Evolutionary conservation across 1,284 basidiomycete genomes (phyloP).

Genomic region (Takashimella tepidaria): DNA sequence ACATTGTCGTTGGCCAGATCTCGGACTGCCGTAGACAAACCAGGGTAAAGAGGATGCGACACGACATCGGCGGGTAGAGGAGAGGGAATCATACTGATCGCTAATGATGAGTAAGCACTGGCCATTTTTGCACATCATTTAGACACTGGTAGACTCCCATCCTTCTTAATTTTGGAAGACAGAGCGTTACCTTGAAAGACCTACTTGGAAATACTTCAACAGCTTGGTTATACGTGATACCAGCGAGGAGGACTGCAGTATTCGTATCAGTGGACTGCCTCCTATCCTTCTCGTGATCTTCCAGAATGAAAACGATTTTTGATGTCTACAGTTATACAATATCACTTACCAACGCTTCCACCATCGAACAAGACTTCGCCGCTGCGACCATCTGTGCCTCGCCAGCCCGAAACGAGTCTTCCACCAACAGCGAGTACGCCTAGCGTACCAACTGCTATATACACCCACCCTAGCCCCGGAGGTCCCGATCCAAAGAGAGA

Average conservation of each 20-base stretch:
- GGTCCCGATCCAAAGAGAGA: constrained; percentile 30
- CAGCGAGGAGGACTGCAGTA: constrained; percentile 33
- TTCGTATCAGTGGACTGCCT: constrained; percentile 3
- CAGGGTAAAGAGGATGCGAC: constrained; percentile 32
- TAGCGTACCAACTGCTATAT: constrained; percentile 31
- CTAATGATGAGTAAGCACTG: constrained; percentile 17
- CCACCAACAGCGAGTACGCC: constrained; percentile 22
- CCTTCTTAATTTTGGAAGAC: no score
- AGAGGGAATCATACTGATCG: constrained; percentile 30
- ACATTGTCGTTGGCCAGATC: constrained; percentile 45
- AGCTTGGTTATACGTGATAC: constrained; percentile 40
- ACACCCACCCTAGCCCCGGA: constrained; percentile 33
- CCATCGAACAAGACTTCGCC: constrained; percentile 46
- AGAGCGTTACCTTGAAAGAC: constrained; percentile 8
- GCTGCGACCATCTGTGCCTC: constrained; percentile 14
- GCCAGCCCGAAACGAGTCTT: constrained; percentile 29
- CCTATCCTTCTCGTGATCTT: not conserved
- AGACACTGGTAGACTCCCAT: no score
- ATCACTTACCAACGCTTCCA: constrained; percentile 34
- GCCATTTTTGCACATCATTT: not conserved
- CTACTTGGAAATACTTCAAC: constrained; percentile 38
- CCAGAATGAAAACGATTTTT: no score
- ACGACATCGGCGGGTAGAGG: constrained; percentile 26
- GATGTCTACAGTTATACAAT: not conserved
- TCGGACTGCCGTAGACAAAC: constrained; percentile 31